Conservation (phyloP, 176 grass and related monocot genomes). For the Zoysia pacifica region DNA sequence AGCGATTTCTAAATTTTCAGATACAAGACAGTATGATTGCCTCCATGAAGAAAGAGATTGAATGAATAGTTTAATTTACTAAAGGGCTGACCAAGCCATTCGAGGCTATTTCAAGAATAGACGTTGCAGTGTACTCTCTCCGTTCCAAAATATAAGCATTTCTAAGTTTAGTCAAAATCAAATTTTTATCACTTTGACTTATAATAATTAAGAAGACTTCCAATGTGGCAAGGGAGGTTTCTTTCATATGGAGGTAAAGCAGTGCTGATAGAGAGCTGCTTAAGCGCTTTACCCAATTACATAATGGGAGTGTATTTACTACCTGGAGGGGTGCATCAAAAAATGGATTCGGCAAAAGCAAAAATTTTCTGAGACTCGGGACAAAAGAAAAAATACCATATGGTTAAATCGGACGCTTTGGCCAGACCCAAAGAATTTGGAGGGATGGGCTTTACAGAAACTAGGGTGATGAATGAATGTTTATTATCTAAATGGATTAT, state of each 20-base stretch:
- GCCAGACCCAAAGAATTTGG: background rate
- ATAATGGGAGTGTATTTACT: background rate
- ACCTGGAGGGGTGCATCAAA: accelerated
- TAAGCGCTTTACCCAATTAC: background rate
- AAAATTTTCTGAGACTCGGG: background rate
- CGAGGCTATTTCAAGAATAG: too few species aligned
- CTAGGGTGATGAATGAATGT: background rate
- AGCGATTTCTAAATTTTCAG: too few species aligned
- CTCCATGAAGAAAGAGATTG: too few species aligned
- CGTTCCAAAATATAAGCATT: too few species aligned
- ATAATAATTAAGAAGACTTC: too few species aligned
- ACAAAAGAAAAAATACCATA: background rate
- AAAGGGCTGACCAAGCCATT: too few species aligned
- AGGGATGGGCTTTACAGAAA: background rate
- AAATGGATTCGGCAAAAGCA: background rate
- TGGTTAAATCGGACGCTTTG: background rate
- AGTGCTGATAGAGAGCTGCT: background rate
- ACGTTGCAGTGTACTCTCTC: too few species aligned
- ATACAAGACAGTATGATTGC: too few species aligned
- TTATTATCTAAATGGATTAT: background rate
- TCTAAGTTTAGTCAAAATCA: too few species aligned
- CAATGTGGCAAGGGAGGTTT: background rate
- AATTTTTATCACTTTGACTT: too few species aligned
- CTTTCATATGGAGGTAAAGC: background rate
- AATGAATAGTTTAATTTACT: too few species aligned